phyloP scores from a whole-genome alignment of 345 rosid species.

The Gossypium thurberi region DNA sequence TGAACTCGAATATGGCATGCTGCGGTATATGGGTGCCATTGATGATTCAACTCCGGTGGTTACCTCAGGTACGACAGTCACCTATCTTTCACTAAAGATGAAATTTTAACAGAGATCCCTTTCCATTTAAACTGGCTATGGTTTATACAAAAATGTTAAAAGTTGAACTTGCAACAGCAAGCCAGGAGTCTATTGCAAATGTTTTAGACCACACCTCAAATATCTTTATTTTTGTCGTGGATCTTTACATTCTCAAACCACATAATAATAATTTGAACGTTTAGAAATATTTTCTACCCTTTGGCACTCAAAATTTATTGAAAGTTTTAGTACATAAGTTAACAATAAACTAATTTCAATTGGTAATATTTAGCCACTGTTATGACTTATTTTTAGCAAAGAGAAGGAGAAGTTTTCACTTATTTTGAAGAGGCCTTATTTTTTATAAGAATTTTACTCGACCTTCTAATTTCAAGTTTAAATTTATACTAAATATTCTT shows the following conservation, averaged over 20 bases:
- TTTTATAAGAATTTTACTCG: too few species aligned
- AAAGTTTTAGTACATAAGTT: too few species aligned
- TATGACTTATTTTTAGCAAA: too few species aligned
- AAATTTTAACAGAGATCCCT: background rate
- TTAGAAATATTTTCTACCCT: background rate
- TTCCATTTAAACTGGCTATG: background rate
- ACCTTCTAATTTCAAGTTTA: too few species aligned
- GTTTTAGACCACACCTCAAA: background rate
- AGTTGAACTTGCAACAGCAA: background rate
- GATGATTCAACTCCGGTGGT: constrained; percentile 77
- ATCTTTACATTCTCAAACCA: background rate
- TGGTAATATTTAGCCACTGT: too few species aligned
- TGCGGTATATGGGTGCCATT: constrained; percentile 85
- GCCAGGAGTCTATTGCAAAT: background rate
- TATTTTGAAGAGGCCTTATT: too few species aligned
- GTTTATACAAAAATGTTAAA: background rate
- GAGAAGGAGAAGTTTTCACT: too few species aligned
- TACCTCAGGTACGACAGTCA: constrained; percentile 43
- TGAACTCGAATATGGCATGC: constrained; percentile 92
- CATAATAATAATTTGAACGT: background rate
- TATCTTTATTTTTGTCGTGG: background rate
- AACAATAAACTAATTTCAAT: too few species aligned
- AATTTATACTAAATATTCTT: too few species aligned
- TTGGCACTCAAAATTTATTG: background rate
- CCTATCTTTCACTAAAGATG: background rate